Evolutionary conservation across 2,329 filamentous ascomycete species (phyloP).

Genomic region (Cladosporium velox): DNA sequence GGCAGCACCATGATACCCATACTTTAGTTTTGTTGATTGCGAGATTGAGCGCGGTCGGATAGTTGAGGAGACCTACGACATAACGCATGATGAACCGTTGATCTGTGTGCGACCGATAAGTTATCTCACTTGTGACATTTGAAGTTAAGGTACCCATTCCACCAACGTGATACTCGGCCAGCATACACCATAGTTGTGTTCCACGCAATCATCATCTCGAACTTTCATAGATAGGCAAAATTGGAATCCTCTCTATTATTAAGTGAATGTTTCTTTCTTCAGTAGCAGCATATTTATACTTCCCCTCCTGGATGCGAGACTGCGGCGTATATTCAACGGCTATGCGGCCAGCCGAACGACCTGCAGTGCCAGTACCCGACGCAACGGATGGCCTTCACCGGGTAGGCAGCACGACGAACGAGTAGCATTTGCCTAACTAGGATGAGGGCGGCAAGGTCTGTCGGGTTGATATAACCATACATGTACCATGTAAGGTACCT

Average conservation of each 20-base stretch:
- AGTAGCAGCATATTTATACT: not conserved
- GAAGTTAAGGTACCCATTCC: not conserved
- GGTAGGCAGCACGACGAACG: not conserved
- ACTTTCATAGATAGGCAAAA: not conserved
- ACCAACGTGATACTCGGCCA: not conserved
- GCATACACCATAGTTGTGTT: not conserved
- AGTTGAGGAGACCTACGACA: not conserved
- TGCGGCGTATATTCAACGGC: not conserved
- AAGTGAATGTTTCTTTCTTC: not conserved
- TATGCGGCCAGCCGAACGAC: conserved; percentile 7
- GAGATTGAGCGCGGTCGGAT: not conserved
- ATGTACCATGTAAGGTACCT: not conserved
- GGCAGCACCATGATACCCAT: conserved; percentile 11
- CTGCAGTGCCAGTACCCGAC: not conserved
- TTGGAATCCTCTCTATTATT: not conserved
- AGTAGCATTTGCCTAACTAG: conserved; percentile 1
- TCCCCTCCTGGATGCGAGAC: not conserved
- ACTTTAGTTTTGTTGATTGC: not conserved
- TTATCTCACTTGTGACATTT: not conserved
- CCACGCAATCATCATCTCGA: too few relatives aligned
- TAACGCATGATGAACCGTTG: not conserved
- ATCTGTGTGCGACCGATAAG: not conserved
- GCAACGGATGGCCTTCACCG: not conserved
- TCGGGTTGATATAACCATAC: not conserved
- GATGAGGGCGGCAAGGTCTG: not conserved